Percentiles rank a stretch among this genome's conserved stretches.
Evolutionary conservation across 805 yeast genomes (phyloP).

Genomic region (Metschnikowia colocasiae): DNA sequence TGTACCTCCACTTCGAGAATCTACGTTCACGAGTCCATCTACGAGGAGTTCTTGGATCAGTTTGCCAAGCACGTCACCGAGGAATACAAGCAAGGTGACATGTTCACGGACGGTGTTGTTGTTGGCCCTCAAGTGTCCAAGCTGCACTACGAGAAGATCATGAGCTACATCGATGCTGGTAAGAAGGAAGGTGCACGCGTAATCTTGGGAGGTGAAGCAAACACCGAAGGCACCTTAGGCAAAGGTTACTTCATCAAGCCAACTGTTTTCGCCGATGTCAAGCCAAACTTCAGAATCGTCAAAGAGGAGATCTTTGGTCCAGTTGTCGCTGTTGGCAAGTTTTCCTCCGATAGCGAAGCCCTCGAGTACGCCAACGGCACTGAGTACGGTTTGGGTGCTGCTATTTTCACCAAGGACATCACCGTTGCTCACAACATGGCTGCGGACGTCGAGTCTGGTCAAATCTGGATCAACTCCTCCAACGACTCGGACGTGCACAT

Average conservation of each 20-base stretch:
- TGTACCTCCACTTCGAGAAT: constrained; percentile 67
- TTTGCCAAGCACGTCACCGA: constrained; percentile 45
- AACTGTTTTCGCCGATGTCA: constrained; percentile 70
- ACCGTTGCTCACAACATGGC: constrained; percentile 64
- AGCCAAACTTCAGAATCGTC: constrained; percentile 60
- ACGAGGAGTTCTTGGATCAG: constrained; percentile 48
- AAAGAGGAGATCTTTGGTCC: constrained; percentile 89
- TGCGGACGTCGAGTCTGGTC: constrained; percentile 58
- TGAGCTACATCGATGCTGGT: constrained; percentile 40
- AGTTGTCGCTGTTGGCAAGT: constrained; percentile 66
- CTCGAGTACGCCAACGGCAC: constrained; percentile 66
- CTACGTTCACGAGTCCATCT: constrained; percentile 52
- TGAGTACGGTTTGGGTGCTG: constrained; percentile 77
- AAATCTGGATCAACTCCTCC: constrained; percentile 66
- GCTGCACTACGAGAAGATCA: constrained; percentile 52
- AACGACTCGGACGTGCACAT: constrained; percentile 61
- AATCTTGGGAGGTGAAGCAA: constrained; percentile 39
- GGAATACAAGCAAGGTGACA: constrained; percentile 54
- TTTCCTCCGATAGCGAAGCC: constrained; percentile 65
- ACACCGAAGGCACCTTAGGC: constrained; percentile 34
- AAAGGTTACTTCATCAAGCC: constrained; percentile 72
- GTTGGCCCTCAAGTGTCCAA: constrained; percentile 64
- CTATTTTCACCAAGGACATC: constrained; percentile 69
- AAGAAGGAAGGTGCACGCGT: constrained; percentile 44
- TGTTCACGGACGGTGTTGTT: constrained; percentile 44